These are phyloP conservation scores for Colletotrichum tamarilloi DNA, from an alignment of 2,329 filamentous ascomycete species.

Conservation along the genomic window DNA sequence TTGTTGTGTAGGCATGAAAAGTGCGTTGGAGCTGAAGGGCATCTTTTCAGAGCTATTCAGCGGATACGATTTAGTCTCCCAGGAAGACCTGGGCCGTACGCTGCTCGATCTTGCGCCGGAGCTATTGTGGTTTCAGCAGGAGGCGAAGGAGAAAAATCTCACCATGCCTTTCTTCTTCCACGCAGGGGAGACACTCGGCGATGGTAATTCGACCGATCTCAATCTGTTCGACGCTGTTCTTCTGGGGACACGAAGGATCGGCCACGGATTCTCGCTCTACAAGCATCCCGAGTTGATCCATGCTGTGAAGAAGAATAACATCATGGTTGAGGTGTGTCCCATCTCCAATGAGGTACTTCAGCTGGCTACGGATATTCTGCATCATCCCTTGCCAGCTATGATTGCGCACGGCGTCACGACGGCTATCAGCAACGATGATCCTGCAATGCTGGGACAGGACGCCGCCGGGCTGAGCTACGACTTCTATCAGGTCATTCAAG, in stretches of 20 bases:
- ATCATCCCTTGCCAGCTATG: conserved; percentile 51
- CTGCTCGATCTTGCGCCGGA: background rate
- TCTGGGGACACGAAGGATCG: background rate
- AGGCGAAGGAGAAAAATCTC: background rate
- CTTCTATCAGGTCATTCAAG: conserved; percentile 73
- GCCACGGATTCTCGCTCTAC: background rate
- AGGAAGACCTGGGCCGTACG: background rate
- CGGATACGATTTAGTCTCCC: background rate
- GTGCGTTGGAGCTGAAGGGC: background rate
- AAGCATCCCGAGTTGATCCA: background rate
- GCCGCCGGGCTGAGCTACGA: conserved; percentile 3
- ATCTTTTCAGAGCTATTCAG: background rate
- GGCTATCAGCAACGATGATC: conserved; percentile 90
- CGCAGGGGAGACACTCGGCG: background rate
- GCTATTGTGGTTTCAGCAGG: background rate
- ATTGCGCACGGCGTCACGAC: conserved; percentile 87
- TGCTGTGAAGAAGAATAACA: background rate
- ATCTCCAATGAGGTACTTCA: conserved; percentile 65
- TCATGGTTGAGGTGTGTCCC: background rate
- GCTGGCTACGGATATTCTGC: conserved; percentile 39
- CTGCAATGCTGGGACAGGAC: conserved; percentile 74
- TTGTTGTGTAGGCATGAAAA: background rate
- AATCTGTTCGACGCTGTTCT: background rate
- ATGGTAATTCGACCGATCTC: background rate
- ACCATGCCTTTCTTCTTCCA: background rate